Percentiles rank a stretch among this genome's conserved stretches.
Evolutionary conservation across 2,329 filamentous ascomycete genomes (phyloP).

Genomic region (Claviceps sp.): DNA sequence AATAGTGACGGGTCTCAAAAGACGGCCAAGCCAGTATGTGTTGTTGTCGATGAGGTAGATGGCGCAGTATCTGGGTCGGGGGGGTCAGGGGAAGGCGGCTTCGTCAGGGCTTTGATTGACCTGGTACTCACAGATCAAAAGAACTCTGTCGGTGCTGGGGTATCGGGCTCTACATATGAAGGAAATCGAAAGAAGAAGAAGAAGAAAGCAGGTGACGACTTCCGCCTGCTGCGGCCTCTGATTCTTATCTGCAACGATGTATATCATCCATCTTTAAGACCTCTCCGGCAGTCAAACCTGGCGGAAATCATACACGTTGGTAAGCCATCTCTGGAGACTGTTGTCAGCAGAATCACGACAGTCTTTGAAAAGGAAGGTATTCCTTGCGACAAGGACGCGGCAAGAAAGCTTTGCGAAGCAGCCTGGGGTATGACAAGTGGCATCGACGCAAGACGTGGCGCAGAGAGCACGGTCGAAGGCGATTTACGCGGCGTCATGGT

Average conservation of each 20-base stretch:
- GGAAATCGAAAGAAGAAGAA: slow-evolving; percentile 37
- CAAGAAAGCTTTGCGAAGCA: slow-evolving; percentile 70
- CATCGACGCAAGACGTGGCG: slow-evolving; percentile 54
- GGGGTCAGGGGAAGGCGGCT: slow-evolving; percentile 74
- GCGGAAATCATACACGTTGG: slow-evolving; percentile 89
- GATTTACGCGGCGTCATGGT: slow-evolving; percentile 78
- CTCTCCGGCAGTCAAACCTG: slow-evolving; percentile 68
- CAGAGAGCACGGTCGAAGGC: slow-evolving; percentile 54
- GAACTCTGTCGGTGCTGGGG: slow-evolving; percentile 35
- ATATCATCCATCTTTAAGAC: slow-evolving; percentile 79
- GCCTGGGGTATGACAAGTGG: slow-evolving; percentile 67
- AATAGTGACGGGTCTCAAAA: slow-evolving; percentile 47
- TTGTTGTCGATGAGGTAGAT: slow-evolving; percentile 93
- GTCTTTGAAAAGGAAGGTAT: slow-evolving; percentile 88
- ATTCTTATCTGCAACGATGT: slow-evolving; percentile 96
- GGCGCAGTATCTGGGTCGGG: slow-evolving; percentile 76
- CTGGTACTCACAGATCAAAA: slow-evolving; percentile 76
- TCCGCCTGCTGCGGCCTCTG: slow-evolving; percentile 73
- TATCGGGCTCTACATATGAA: slow-evolving; percentile 12
- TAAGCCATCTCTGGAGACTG: slow-evolving; percentile 75
- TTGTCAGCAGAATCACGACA: slow-evolving; percentile 64
- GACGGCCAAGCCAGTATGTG: slow-evolving; percentile 74
- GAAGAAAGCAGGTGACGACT: slow-evolving; percentile 62
- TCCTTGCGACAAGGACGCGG: slow-evolving; percentile 75
- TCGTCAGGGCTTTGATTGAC: slow-evolving; percentile 89